phyloP scores from a whole-genome alignment of 345 rosid species.

The Citrus mangshanensis region DNA sequence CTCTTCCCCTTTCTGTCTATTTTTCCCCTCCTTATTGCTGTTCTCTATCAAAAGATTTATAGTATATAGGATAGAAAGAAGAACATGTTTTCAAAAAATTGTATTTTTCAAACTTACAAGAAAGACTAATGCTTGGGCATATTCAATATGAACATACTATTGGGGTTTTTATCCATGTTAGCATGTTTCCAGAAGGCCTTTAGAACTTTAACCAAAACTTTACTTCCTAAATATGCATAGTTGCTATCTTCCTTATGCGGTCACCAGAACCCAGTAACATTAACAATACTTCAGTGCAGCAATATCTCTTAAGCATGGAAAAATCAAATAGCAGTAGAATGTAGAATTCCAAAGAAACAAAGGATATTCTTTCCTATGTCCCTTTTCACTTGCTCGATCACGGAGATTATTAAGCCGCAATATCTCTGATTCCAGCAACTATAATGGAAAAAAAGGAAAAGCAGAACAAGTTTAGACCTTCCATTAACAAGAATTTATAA shows the following conservation, averaged over 20 bases:
- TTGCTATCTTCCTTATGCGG: background rate
- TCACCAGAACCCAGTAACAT: background rate
- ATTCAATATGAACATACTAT: background rate
- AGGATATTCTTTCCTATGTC: conserved; percentile 89
- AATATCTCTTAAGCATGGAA: background rate
- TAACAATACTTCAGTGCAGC: background rate
- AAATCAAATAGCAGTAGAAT: background rate
- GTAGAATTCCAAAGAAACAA: conserved; percentile 27
- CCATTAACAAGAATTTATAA: background rate
- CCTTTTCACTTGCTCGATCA: conserved; percentile 88
- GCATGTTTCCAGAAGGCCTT: background rate
- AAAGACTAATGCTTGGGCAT: background rate
- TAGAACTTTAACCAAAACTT: background rate
- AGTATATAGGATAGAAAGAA: background rate
- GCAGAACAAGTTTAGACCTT: background rate
- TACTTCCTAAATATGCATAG: background rate
- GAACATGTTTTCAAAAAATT: background rate
- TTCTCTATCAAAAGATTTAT: background rate
- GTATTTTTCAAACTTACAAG: background rate
- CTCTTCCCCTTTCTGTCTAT: background rate
- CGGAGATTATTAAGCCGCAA: conserved; percentile 61
- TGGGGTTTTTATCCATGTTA: background rate
- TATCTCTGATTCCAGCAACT: conserved; percentile 75
- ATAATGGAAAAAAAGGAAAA: conserved; percentile 17
- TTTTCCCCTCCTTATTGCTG: background rate